phyloP scores from a whole-genome alignment of 1,284 basidiomycete genomes.

The Amylostereum areolatum region DNA sequence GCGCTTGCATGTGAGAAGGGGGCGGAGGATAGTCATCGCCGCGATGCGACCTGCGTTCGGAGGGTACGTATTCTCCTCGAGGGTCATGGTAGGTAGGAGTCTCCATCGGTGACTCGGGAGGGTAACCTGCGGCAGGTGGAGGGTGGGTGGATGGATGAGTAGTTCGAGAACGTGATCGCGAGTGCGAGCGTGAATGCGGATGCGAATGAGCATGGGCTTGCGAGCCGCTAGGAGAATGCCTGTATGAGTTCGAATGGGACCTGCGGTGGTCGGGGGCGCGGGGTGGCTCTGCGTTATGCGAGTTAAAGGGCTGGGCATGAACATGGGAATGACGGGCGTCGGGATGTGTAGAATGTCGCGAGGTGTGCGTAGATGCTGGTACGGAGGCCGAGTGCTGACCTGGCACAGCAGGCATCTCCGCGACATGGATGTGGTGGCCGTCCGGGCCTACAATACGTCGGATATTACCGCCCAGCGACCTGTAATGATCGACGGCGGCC shows the following conservation, averaged over 20 bases:
- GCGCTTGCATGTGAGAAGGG: conserved; percentile 7
- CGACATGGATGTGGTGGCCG: conserved; percentile 38
- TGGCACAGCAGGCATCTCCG: conserved; percentile 30
- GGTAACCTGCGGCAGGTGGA: conserved; percentile 19
- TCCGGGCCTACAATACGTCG: conserved; percentile 39
- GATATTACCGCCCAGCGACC: conserved; percentile 33
- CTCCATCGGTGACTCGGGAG: conserved; percentile 17
- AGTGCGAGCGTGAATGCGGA: conserved; percentile 29
- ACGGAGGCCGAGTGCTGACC: conserved; percentile 5
- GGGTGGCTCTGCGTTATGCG: conserved; percentile 36
- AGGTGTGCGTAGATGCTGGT: conserved; percentile 6
- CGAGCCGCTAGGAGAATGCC: too few relatives aligned
- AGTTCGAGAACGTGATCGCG: conserved; percentile 35
- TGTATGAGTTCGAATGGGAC: conserved; percentile 1
- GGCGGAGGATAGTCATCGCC: conserved; percentile 7
- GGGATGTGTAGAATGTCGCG: conserved; percentile 18
- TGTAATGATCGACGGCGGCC: conserved; percentile 37
- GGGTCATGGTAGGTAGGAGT: conserved; percentile 15
- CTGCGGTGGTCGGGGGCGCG: conserved; percentile 8
- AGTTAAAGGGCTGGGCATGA: conserved; percentile 31
- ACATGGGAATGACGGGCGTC: conserved; percentile 43
- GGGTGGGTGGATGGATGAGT: conserved; percentile 25
- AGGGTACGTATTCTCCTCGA: conserved; percentile 2
- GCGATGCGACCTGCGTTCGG: conserved; percentile 10
- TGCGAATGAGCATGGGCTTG: conserved; percentile 17